phyloP scores from a whole-genome alignment of 768 basidiomycete species.

The Phlebiopsis gigantea region DNA sequence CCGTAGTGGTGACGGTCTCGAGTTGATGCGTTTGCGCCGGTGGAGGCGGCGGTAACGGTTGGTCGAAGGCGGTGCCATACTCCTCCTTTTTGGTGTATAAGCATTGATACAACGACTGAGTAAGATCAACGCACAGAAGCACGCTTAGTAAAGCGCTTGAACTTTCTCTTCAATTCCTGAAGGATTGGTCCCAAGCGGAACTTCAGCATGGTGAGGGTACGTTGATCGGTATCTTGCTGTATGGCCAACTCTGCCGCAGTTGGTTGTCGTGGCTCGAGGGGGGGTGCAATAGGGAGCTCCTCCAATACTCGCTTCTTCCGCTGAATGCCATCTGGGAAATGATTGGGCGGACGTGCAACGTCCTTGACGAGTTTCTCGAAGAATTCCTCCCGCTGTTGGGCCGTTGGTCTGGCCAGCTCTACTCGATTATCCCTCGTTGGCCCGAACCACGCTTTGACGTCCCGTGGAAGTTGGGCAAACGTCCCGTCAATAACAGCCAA shows the following conservation, averaged over 20 bases:
- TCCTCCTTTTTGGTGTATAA: conserved; percentile 52
- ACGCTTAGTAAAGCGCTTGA: conserved; percentile 81
- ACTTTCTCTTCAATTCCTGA: conserved; percentile 86
- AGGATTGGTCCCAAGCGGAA: conserved; percentile 89
- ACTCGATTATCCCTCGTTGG: conserved; percentile 68
- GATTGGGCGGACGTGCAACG: conserved; percentile 69
- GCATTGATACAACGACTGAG: not conserved
- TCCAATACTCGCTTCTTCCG: conserved; percentile 82
- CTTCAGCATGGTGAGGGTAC: conserved; percentile 74
- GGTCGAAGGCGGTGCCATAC: conserved; percentile 48
- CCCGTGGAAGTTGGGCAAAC: conserved; percentile 63
- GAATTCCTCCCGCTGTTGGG: conserved; percentile 61
- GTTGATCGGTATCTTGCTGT: conserved; percentile 79
- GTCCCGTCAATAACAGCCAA: conserved; percentile 84
- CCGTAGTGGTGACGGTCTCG: conserved; percentile 32
- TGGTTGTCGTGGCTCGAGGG: conserved; percentile 78
- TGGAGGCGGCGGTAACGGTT: conserved; percentile 14
- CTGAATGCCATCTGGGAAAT: conserved; percentile 86
- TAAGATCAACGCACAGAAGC: conserved; percentile 51
- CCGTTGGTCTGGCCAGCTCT: conserved; percentile 46
- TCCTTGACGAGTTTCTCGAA: conserved; percentile 71
- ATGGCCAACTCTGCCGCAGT: conserved; percentile 75
- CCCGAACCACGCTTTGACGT: conserved; percentile 93
- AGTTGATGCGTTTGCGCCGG: conserved; percentile 25
- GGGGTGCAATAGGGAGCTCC: conserved; percentile 82